Evolutionary conservation across 345 rosid genomes (phyloP), one percentile per base, ranked within the genome.

Genomic region (Murraya koenigii): DNA sequence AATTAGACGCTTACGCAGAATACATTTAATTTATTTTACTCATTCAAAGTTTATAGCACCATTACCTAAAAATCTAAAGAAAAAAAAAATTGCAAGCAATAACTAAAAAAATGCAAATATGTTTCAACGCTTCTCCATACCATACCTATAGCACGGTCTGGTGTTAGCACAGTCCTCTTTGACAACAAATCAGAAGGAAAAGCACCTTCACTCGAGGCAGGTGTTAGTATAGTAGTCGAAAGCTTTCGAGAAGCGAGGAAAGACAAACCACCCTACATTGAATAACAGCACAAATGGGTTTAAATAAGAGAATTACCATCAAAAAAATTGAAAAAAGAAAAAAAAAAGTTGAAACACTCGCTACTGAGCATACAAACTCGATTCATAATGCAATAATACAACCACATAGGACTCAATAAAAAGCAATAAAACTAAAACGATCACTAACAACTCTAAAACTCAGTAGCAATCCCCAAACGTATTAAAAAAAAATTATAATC

Each of bases 131-230:
- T 33, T 75, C 49, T 64, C 15, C 77, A 68, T 86, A 90, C 15
- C 77, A 68, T 86, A 90, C 97, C 98, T 84, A 91, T 82, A 64
- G 82, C 71, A 1, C 89, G 86, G 23, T 92, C 92, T 1, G 93
- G 90, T 13, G 85, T 78, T 32, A 85, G 19, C 22, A 80, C 79
- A 20, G 83, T 61, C 86, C 82, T 86, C 79, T 87, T 69, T 20
- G 84, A 83, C 81, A 96, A 80, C 44, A 96, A 84, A 79, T 90
- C 89, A 66, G 88, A 84, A 33, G 97, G 97, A 79, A 94, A 87
- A 15, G 78, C 66, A 80, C 79, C 87, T 75, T 80, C 84, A 61
- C 83, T 83, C 7, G 92, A 86, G 81, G 87, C 86, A 64, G 91
- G 90, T 70, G 91, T 94, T 81, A 91, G 64, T 35, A 89, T 60